These are phyloP conservation scores for Xylaria flabelliformis DNA, from an alignment of 495 filamentous ascomycete species.

Conservation along the genomic window DNA sequence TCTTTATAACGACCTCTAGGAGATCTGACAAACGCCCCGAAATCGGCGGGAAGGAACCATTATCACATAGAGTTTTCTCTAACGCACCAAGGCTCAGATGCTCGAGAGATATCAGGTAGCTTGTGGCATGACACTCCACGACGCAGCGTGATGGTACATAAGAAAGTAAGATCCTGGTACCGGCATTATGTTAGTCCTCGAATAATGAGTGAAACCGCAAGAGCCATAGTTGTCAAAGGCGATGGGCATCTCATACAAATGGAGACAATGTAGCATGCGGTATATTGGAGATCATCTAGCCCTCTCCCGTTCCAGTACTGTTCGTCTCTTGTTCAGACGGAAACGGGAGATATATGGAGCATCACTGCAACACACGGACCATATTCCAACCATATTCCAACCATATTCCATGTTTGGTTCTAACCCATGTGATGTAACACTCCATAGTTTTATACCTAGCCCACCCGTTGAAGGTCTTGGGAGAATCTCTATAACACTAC, in stretches of 20 bases:
- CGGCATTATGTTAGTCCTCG: not conserved
- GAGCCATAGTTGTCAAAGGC: not conserved
- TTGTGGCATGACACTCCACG: not conserved
- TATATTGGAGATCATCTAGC: not conserved
- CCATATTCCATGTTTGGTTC: not conserved
- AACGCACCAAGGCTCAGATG: not conserved
- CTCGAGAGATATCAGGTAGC: not conserved
- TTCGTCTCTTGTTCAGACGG: not conserved
- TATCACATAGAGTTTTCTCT: not conserved
- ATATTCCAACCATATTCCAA: not conserved
- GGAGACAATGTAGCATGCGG: not conserved
- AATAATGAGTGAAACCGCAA: not conserved
- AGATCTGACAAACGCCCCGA: not conserved
- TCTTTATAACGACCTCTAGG: no score
- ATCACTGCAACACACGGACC: constrained; percentile 21
- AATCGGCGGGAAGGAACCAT: not conserved
- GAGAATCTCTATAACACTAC: not conserved
- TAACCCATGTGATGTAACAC: constrained; percentile 6
- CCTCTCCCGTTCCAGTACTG: constrained; percentile 7
- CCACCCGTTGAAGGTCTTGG: not conserved
- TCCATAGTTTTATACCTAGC: not conserved
- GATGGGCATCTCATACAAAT: not conserved
- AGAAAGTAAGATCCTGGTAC: not conserved
- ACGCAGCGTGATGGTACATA: not conserved
- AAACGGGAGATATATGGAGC: constrained; percentile 4